Conservation (phyloP, 2,329 filamentous ascomycete genomes). For the Iodosphaeria phyllophila region DNA sequence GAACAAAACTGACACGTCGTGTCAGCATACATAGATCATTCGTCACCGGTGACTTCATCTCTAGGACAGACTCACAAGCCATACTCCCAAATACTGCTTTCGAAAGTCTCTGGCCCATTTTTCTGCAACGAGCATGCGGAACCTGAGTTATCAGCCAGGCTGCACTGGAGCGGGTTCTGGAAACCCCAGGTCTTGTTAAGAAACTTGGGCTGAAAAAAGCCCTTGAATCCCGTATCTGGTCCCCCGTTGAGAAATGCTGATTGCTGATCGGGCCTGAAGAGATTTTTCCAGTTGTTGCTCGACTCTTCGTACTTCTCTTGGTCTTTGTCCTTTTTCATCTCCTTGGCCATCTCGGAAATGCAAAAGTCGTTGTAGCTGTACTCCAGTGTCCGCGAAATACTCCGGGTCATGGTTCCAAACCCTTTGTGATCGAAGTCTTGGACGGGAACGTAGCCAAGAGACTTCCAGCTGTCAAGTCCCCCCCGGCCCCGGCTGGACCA, state of each 20-base stretch:
- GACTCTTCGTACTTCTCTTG: conserved; percentile 38
- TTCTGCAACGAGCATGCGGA: conserved; percentile 42
- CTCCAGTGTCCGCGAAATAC: conserved; percentile 55
- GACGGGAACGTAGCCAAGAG: conserved; percentile 46
- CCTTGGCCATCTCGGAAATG: conserved; percentile 41
- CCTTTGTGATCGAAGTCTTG: conserved; percentile 44
- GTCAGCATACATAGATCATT: neutral
- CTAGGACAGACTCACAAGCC: conserved; percentile 31
- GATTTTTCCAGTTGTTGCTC: conserved; percentile 47
- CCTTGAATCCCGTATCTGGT: conserved; percentile 42
- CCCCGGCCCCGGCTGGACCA: conserved; percentile 56
- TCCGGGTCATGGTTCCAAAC: conserved; percentile 51
- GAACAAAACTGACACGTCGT: conserved; percentile 22
- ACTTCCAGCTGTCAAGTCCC: conserved; percentile 54
- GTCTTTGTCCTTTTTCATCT: conserved; percentile 33
- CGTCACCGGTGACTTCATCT: conserved; percentile 1
- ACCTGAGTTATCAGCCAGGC: conserved; percentile 28
- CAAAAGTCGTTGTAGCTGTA: conserved; percentile 66
- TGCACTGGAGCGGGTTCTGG: conserved; percentile 49
- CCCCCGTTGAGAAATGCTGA: conserved; percentile 33
- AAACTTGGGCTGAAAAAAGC: conserved; percentile 53
- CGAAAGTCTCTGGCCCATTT: conserved; percentile 49
- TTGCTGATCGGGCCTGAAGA: conserved; percentile 40
- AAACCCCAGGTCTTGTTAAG: conserved; percentile 49
- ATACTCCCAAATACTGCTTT: conserved; percentile 56